These are phyloP conservation scores for Chenopodium quinoa DNA, from an alignment of 148 eudicot species.

Conservation along the genomic window DNA sequence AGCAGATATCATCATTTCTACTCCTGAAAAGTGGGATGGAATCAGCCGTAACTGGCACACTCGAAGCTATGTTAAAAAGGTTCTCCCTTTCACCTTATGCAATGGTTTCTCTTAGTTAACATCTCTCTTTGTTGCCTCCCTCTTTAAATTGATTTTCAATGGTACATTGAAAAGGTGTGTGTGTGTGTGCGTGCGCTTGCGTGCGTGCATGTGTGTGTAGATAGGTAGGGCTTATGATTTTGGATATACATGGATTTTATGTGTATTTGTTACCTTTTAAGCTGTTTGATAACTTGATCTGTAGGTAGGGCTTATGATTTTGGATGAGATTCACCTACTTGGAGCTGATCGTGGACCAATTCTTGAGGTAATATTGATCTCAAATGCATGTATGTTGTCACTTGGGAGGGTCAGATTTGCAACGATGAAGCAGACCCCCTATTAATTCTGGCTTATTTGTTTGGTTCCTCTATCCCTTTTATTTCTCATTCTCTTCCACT, in stretches of 20 bases:
- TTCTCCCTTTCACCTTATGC: constrained; percentile 17
- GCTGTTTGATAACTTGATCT: constrained; percentile 14
- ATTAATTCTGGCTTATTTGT: not conserved
- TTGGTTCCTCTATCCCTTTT: not conserved
- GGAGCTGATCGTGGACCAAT: constrained; percentile 99
- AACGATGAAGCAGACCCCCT: not conserved
- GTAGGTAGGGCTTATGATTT: constrained; percentile 93
- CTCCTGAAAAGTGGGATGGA: constrained; percentile 99
- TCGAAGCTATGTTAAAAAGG: constrained; percentile 94
- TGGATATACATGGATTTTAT: not conserved
- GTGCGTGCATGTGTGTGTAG: too few species aligned
- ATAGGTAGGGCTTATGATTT: not conserved
- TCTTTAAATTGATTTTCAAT: constrained; percentile 4
- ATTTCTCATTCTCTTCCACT: not conserved
- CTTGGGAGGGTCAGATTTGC: not conserved
- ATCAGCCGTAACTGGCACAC: constrained; percentile 98
- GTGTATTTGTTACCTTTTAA: constrained; percentile 3
- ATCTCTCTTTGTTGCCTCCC: not conserved
- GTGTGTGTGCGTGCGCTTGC: too few species aligned
- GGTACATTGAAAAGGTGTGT: not conserved
- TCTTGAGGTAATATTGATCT: constrained; percentile 64
- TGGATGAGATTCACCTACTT: constrained; percentile 97
- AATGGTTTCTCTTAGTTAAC: not conserved
- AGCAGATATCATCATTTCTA: constrained; percentile 94
- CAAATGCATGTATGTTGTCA: not conserved